Evolutionary conservation across 2,329 filamentous ascomycete genomes (phyloP), one percentile per base, ranked within the genome.

Genomic region (Xylariaceae sp.): DNA sequence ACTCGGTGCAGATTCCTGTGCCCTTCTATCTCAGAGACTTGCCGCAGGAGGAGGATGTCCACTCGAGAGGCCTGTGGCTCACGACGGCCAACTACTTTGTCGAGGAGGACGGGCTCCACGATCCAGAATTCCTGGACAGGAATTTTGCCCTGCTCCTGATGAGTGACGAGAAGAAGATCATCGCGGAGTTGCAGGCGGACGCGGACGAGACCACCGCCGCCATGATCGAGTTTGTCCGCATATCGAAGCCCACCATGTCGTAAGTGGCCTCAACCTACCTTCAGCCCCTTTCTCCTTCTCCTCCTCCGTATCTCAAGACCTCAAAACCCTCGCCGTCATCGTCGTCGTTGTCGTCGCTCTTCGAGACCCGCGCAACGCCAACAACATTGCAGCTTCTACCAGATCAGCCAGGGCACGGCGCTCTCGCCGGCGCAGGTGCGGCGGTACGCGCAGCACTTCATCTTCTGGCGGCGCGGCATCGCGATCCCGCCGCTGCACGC

Each of bases 401-500:
- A 89, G 55, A 75, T 87, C 34, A 77, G 80, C 12, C 74, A 80
- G 45, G 75, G 72, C 44, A 77, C 83, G 32, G 74, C 80, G 14
- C 80, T 96, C 33, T 79, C 83, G 3, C 70, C 92, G 2, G 71
- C 77, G 19, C 85, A 94, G 46, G 82, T 96, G 42, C 82, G 90
- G 43, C 81, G 86, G 47, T 84, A 94, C 42, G 88, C 89, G 8
- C 83, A 86, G 37, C 92, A 96, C 62, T 81, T 98, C 42, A 88
- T 96, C 40, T 94, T 93, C 62, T 96, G 90, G 89, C 80, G 92
- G 16, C 82, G 89, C 37, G 92, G 90, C 29, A 84, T 93, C 39
- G 83, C 90, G 12, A 90, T 96, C 25, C 84, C 87, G 4, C 92
- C 92, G 0, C 73, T 98, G 5, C 88, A 95, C 52, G 83, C 84